Evolutionary conservation across 1,284 basidiomycete genomes (phyloP), one percentile per base, ranked within the genome.

Genomic region (Prillingera fragicola): DNA sequence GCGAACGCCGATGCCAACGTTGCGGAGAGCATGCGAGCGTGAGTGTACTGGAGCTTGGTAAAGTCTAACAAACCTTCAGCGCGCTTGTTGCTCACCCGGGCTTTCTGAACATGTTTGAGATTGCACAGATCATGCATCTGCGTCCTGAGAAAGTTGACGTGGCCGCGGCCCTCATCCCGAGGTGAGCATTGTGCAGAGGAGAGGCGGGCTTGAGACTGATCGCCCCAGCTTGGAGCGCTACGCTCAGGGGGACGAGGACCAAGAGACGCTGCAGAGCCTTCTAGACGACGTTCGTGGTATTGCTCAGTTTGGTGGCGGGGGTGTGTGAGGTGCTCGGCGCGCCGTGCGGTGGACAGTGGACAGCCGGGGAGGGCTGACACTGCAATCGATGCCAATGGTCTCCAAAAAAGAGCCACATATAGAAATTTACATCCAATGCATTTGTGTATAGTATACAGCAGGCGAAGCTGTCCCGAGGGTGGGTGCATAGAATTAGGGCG

Each of bases 61-160:
- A 8, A 15, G n/a, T 4, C 14, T 17, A 31, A 17, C 29, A 15
- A 15, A 31, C 29, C 4, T 15, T 4, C 44, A 63, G 62, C 3
- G 58, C 60, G 14, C 52, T 65, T 14, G 26, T 41, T n/a, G 51
- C 57, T 3, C 48, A 56, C 15, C 48, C 52, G 12, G 60, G 55
- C 1, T 69, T 69, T 43, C 41, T 69, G 22, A 69, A 69, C 54
- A 66, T 59, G 38, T 69, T 69, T 38, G 67, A 69, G 52, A 58
- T 65, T 21, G 65, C 67, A 17, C 67, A 69, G 46, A 64, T 69
- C 53, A 63, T 69, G 57, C 60, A 66, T 35, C 55, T 69, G 5
- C 54, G 61, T 3, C 67, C 67, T 3, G 59, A 64, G 48, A 48
- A 52, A 28, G 59, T 67, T 8, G 63, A 65, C 39, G 61, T 63